Percentiles rank a stretch among this genome's conserved stretches.
Evolutionary conservation across 148 eudicot genomes (phyloP).

Genomic region (Rhododendron molle): DNA sequence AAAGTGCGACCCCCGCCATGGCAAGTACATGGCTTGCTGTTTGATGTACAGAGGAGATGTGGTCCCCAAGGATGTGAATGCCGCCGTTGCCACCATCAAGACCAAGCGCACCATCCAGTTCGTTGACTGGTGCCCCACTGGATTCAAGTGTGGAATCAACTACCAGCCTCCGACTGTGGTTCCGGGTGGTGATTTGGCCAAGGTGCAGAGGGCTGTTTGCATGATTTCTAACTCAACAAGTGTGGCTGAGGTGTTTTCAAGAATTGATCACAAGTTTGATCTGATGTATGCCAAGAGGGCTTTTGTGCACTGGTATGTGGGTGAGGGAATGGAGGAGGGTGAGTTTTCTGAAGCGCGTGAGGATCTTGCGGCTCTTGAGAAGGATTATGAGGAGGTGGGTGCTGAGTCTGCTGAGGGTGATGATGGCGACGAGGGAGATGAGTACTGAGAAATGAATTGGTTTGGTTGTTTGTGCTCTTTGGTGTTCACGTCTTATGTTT

Average conservation of each 20-base stretch:
- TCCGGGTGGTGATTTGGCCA: constrained; percentile 30
- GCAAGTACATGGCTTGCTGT: constrained; percentile 26
- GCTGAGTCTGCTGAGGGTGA: constrained; percentile 24
- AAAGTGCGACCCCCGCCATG: background rate
- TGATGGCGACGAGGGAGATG: constrained; percentile 26
- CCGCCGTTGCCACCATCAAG: constrained; percentile 25
- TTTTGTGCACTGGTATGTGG: constrained; percentile 29
- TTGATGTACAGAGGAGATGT: constrained; percentile 32
- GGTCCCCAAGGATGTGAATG: constrained; percentile 27
- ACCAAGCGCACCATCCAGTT: constrained; percentile 30
- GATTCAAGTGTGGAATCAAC: constrained; percentile 30
- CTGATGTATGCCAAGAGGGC: constrained; percentile 6
- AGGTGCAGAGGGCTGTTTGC: constrained; percentile 6
- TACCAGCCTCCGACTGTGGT: constrained; percentile 31
- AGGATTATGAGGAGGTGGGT: constrained; percentile 12
- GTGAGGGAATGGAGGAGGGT: constrained; percentile 33
- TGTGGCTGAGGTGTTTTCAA: background rate
- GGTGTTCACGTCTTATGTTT: background rate
- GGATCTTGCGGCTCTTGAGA: constrained; percentile 27
- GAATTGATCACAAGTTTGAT: background rate
- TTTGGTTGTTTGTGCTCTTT: background rate
- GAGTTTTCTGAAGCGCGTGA: constrained; percentile 28
- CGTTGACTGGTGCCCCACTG: constrained; percentile 31
- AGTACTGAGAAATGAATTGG: constrained; percentile 17
- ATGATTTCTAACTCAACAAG: background rate